A percentile compares a stretch with the other conserved stretches of the same genome.
Evolutionary conservation across 1,284 basidiomycete species (phyloP).

Genomic region (Apiotrichum porosum): DNA sequence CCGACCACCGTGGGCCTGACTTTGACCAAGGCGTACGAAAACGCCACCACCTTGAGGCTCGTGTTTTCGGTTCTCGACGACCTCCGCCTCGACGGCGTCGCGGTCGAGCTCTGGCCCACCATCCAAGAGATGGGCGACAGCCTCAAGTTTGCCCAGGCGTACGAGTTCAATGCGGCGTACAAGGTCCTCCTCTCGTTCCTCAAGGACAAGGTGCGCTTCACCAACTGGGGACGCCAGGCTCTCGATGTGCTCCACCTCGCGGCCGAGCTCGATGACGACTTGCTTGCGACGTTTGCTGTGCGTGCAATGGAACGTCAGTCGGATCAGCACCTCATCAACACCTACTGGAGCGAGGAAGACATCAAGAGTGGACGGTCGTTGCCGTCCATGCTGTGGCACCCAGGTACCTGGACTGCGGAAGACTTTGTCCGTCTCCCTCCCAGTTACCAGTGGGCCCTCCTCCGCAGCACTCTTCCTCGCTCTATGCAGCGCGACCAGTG

Average conservation of each 20-base stretch:
- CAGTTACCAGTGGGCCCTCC: background rate
- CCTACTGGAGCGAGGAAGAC: background rate
- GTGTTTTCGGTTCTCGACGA: background rate
- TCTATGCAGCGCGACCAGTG: background rate
- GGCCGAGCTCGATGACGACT: conserved; percentile 1
- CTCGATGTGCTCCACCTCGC: background rate
- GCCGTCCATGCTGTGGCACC: background rate
- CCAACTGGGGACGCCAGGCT: background rate
- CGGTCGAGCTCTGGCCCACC: background rate
- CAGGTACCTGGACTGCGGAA: background rate
- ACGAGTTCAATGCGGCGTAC: background rate
- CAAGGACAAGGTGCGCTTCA: background rate
- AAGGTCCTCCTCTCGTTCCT: background rate
- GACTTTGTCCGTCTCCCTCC: background rate
- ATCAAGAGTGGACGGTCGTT: background rate
- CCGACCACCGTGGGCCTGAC: background rate
- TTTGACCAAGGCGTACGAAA: background rate
- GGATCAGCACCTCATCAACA: background rate
- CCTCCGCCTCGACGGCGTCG: background rate
- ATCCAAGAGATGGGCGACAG: background rate
- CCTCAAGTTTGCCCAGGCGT: background rate
- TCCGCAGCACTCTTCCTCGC: background rate
- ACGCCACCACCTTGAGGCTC: background rate
- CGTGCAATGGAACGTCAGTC: background rate
- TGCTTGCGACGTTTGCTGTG: background rate